phyloP scores from a whole-genome alignment of 129 eudicot genomes.

The Tagetes patula region DNA sequence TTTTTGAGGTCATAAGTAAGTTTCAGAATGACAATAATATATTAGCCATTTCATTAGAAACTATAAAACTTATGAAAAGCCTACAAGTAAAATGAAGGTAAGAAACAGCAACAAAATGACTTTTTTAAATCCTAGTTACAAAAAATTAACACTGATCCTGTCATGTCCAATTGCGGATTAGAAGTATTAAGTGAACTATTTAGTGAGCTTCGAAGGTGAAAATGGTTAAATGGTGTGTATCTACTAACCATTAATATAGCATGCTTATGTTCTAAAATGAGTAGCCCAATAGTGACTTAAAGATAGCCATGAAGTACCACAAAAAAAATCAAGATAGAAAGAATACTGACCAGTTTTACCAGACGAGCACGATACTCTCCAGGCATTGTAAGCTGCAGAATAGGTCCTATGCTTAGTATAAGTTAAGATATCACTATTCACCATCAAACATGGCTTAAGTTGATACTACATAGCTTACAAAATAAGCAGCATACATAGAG shows the following conservation, averaged over 20 bases:
- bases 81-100: neutral
- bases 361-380: slow-evolving; percentile 85
- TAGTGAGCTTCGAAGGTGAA: too few relatives aligned
- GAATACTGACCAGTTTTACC: slow-evolving; percentile 68
- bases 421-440: slow-evolving; percentile 23
- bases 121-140: neutral
- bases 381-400: slow-evolving; percentile 72
- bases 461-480: slow-evolving; percentile 10
- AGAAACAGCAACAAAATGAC: neutral
- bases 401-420: slow-evolving; percentile 6
- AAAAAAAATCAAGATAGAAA: neutral
- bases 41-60: neutral
- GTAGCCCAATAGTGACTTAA: slow-evolving; percentile 11
- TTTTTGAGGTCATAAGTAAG: neutral
- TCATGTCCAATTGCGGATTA: slow-evolving; percentile 13
- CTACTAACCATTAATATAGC: slow-evolving; percentile 10
- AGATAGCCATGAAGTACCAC: slow-evolving; percentile 17
- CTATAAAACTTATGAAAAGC: neutral
- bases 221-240: neutral
- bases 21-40: neutral
- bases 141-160: neutral
- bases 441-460: slow-evolving; percentile 5
- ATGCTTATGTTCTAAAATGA: slow-evolving; percentile 8
- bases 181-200: neutral
- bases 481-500: slow-evolving; percentile 7